Evolutionary conservation across 1,284 basidiomycete genomes (phyloP), one percentile per base, ranked within the genome.

Genomic region (Ganoderma leucocontextum): DNA sequence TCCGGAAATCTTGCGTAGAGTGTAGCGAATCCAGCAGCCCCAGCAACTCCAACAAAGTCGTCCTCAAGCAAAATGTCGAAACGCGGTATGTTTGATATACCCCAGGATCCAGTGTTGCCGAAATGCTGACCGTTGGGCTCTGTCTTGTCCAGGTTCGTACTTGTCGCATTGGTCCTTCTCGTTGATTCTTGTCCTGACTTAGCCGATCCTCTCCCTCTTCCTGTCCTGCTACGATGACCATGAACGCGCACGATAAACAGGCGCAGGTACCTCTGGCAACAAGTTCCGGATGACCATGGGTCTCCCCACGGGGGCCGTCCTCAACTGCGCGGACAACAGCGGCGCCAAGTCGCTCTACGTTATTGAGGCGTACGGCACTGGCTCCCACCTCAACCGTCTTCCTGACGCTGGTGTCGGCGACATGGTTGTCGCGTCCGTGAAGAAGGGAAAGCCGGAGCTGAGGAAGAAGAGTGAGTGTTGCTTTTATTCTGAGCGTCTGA

Each of bases 281-380:
- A 99, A 99, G 86, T 99, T 94, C 91, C 93, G 97, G 79, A 89
- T 99, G 87, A 96, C 96, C 74, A 92, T 98, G 78, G 96, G 95
- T 93, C 91, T 98, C 76, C 98, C 97, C 78, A 95, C 96, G 78
- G 98, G 98, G 79, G 97, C 97, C 79, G 97, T 99, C 77, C 90
- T 99, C 83, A 99, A 99, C 86, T 99, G 97, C 85, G 97, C 97
- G 70, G 97, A 99, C 89, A 99, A 99, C 93, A 96, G 95, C 77
- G 98, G 98, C 76, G 97, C 97, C 76, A 99, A 99, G 88, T 96
- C 94, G 74, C 89, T 98, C 73, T 97, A 86, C 84, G 81, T 97
- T 78, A 97, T 97, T 77, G 94, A 96, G 81, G 94, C 96, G 64
- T 94, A 89, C 81, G 95, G 97, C 71, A 95, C 94, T 82, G 98